Evolutionary conservation across 2,329 filamentous ascomycete genomes (phyloP), one percentile per base, ranked within the genome.

Genomic region (Periconia sp.): DNA sequence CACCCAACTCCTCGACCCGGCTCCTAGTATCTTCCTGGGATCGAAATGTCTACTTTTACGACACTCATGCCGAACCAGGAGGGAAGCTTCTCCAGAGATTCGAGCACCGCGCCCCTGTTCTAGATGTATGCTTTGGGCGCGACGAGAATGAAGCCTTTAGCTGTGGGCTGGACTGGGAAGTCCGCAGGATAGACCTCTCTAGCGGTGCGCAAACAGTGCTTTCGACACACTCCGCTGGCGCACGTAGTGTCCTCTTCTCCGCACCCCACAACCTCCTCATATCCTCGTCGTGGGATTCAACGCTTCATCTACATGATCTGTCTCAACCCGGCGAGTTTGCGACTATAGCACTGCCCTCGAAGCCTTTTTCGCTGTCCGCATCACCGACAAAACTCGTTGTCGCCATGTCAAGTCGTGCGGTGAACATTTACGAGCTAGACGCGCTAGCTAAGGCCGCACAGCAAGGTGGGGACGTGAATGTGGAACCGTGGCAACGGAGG

Each of bases 1-100:
- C 92, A 54, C 88, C 90, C 24, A 75, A 80, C 48, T 84, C 85
- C n/a, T 80, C 86, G 3, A 83, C 79, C 40, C 87, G 85, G 57
- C 80, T 99, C 25, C 82, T 95, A n/a, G 92, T 92, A 58, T 87
- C 92, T 9, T 96, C 91, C 42, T 99, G 94, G 94, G 92, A 97
- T 73, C 89, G 86, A 71, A 84, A 89, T 68, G 84, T 95, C 42
- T 95, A 96, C 72, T 79, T 92, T 38, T 97, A 97, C 78, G 89
- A 95, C 65, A 81, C 87, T 46, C 80, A 79, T 36, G 78, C 65
- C 22, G 63, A 80, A 51, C 77, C 81, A 25, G 81, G 80, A 17
- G 85, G 84, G 5, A 81, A 80, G 40, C 77, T 95, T 21, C 63
- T 92, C 22, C 81, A 83, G 53, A 89, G 86, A 53, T 90, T 87